A percentile compares a stretch with the other conserved stretches of the same genome.
These are phyloP conservation scores for Brassica incana DNA, from an alignment of 345 rosid species.

Conservation along the genomic window DNA sequence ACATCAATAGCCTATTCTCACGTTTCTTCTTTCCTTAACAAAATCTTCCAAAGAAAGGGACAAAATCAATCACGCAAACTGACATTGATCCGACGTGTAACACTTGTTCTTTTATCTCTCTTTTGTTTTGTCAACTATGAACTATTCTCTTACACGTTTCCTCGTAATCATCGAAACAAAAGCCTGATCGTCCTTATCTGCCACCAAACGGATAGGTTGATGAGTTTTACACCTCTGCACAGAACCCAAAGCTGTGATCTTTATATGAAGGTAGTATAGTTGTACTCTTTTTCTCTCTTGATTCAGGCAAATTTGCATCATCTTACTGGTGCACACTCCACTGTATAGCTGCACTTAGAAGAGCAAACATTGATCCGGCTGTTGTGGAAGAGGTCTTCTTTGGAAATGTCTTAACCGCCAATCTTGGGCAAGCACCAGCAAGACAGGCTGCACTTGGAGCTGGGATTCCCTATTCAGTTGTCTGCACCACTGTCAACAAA, in stretches of 20 bases:
- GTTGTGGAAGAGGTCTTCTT: slow-evolving; percentile 93
- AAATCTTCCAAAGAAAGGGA: background rate
- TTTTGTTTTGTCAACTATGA: background rate
- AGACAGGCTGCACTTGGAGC: slow-evolving; percentile 97
- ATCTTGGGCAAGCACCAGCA: slow-evolving; percentile 98
- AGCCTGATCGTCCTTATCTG: slow-evolving; percentile 25
- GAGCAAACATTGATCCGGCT: slow-evolving; percentile 77
- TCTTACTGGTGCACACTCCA: slow-evolving; percentile 11
- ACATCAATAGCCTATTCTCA: slow-evolving; percentile 5
- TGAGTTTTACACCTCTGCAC: background rate
- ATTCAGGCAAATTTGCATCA: slow-evolving; percentile 1
- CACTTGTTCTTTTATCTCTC: slow-evolving; percentile 8
- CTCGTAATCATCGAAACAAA: slow-evolving; percentile 22
- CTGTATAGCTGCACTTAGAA: slow-evolving; percentile 67
- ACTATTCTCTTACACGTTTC: background rate
- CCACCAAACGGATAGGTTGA: slow-evolving; percentile 10
- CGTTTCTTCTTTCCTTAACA: background rate
- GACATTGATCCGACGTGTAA: slow-evolving; percentile 25
- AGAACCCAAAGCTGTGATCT: slow-evolving; percentile 22
- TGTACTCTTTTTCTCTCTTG: background rate
- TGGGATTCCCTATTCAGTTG: slow-evolving; percentile 77
- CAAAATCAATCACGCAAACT: slow-evolving; percentile 9
- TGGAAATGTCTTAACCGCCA: slow-evolving; percentile 90
- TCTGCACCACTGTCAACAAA: slow-evolving; percentile 93
- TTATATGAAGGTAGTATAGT: slow-evolving; percentile 40